These are phyloP conservation scores for Alternaria triticina DNA, from an alignment of 2,329 filamentous ascomycete genomes.

Conservation along the genomic window DNA sequence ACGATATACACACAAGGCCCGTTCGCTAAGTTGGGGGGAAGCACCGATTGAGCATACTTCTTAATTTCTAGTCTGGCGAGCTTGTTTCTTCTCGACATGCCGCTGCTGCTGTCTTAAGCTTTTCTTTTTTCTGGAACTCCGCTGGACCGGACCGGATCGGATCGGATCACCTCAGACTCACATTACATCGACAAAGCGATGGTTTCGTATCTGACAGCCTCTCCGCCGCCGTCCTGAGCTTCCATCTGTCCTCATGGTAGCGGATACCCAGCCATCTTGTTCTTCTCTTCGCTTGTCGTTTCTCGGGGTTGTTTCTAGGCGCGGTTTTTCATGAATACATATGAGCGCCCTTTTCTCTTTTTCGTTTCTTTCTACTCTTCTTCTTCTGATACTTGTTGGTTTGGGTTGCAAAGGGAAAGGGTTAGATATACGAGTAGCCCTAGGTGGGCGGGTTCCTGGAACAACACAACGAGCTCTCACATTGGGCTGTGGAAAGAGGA, in stretches of 20 bases:
- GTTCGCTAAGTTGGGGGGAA: background rate
- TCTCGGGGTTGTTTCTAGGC: background rate
- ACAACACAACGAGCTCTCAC: background rate
- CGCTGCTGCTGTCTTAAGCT: background rate
- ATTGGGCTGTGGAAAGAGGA: background rate
- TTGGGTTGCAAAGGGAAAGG: background rate
- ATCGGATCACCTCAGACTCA: background rate
- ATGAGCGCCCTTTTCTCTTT: background rate
- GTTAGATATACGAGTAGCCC: conserved; percentile 1
- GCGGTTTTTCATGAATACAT: background rate
- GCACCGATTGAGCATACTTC: conserved; percentile 1
- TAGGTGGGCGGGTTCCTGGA: background rate
- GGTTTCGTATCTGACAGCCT: background rate
- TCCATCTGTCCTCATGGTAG: conserved; percentile 1
- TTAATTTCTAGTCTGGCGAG: conserved; percentile 12
- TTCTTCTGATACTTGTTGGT: background rate
- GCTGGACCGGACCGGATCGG: conserved; percentile 2
- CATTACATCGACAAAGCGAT: background rate
- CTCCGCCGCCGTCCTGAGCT: background rate
- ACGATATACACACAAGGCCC: background rate
- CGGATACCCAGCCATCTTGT: background rate
- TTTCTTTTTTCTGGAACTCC: background rate
- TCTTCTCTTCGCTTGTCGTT: too few species aligned
- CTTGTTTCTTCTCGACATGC: background rate
- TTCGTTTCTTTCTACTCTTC: background rate